These are phyloP conservation scores for Gnaphalium uliginosum DNA, from an alignment of 129 eudicot species.

Conservation along the genomic window DNA sequence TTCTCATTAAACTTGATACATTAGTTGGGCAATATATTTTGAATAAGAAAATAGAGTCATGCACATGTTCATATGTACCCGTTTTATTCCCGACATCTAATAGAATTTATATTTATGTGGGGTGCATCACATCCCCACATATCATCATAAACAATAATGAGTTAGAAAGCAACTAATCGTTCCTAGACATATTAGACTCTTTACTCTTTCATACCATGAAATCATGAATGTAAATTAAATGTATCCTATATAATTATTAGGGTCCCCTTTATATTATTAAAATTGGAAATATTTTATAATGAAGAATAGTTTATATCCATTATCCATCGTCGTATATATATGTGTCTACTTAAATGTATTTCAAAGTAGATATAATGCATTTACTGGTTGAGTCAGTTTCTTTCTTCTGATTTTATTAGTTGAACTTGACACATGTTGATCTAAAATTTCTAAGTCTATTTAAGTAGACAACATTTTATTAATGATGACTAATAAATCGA, in stretches of 20 bases:
- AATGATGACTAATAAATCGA: no score
- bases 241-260: not conserved
- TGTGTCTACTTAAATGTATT: no score
- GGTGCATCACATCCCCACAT: conserved; percentile 32
- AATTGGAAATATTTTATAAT: no score
- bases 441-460: no score
- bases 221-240: conserved; percentile 26
- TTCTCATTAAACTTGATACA: not conserved
- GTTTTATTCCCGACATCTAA: conserved; percentile 21
- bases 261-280: not conserved
- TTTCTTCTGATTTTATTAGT: no score
- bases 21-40: no score
- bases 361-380: no score
- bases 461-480: no score
- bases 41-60: not conserved
- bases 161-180: conserved; percentile 46
- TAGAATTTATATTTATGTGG: conserved; percentile 36
- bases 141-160: conserved; percentile 30
- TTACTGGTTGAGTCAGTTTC: no score
- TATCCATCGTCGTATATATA: no score
- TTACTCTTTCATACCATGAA: conserved; percentile 1
- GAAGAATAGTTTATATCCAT: no score
- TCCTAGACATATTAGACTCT: conserved; percentile 39
- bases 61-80: conserved; percentile 24
- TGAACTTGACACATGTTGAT: no score